Base-by-base conservation (phyloP, 2,329 filamentous ascomycete genomes). In the Trichoderma harzianum region DNA sequence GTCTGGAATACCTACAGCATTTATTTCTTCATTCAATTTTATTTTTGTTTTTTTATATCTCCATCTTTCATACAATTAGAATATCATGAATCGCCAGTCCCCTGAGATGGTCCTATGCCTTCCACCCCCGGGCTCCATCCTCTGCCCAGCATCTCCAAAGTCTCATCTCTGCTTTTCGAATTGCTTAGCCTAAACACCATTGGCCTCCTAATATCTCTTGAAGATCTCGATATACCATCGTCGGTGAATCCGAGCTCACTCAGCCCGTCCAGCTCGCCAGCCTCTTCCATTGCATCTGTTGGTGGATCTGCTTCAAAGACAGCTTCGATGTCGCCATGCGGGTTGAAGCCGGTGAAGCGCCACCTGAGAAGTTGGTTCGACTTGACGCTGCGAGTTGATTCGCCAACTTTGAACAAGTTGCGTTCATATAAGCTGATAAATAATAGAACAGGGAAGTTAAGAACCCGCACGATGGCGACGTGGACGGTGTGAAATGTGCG, bases 401-500 rank as follows among this genome's bases (percentile, higher is more conserved):
- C 71, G 7, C 47, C 39, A 18, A 51, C 1, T 12, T 28, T 62
- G 14, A 68, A 72, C 6, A 67, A 68, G 14, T 67, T 61, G 10
- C 91, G 86, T 80, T 93, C 91, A 76, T 89, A 86, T 34, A 89
- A 80, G 7, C 86, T 84, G 62, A 93, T 88, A 18, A 88, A 76
- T 1, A 93, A 80, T 2, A 93, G 83, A 2, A 91, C 81, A 0
- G 91, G 90, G 4, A 87, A 84, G 77, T 93, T 93, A 72, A 92
- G 83, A 0, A 86, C 79, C 7, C 90, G 86, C 8, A 92, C 88
- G 3, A 87, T 83, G 66, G 87, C 87, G 69, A 93, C 90, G 78
- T 93, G 92, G 78, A 92, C 85, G 75, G 90, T 89, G 82, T 93
- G 91, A 76, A 93, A 93, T 82, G 88, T 88, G 21, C 88, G 85